Evolutionary conservation across 2,329 filamentous ascomycete species (phyloP), one percentile per base, ranked within the genome.

Genomic region (Xylaria sp.): DNA sequence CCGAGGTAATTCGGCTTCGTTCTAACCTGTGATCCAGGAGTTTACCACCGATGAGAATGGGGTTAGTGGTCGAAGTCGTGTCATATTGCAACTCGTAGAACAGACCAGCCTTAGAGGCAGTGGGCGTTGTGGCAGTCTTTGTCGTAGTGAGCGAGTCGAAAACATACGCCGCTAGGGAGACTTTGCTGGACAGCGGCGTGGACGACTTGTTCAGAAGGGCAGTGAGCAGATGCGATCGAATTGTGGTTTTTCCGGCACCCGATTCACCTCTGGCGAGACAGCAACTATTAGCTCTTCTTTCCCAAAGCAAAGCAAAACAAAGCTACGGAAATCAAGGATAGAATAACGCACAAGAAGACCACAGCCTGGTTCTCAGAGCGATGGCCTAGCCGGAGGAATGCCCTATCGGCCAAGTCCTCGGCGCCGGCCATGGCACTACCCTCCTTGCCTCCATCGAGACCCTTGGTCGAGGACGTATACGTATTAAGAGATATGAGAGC

Each of bases 81-180:
- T 99, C 93, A 73, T 99, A 99, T 75, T 99, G 94, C 48, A 99
- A 81, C 74, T 99, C 94, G 73, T 94, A 94, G 72, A 96, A 96
- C 13, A 99, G 82, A 63, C 94, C 94, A 9, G 94, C 89, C 75
- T 97, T 97, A 54, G 93, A 97, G 34, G 94, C 94, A 1, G 91
- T 96, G 1, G 92, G 92, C 0, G 93, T 97, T 1, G 93, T 97
- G 39, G 92, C 87, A 1, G 93, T 96, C 78, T 99, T 99, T 30
- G 94, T 99, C 1, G 94, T 97, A 4, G 94, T 99, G 61, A 99
- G 83, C 1, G 91, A 90, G 72, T 99, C 94, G 73, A 99, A 99
- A 61, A 97, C 85, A 73, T 97, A 99, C 49, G 93, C 89, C 19
- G 93, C 93, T 54, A 95, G 88, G 2, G 93, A 97, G 18, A 97